Base-by-base conservation (phyloP, 2,329 filamentous ascomycete genomes). In the Ophiostoma ulmi region DNA sequence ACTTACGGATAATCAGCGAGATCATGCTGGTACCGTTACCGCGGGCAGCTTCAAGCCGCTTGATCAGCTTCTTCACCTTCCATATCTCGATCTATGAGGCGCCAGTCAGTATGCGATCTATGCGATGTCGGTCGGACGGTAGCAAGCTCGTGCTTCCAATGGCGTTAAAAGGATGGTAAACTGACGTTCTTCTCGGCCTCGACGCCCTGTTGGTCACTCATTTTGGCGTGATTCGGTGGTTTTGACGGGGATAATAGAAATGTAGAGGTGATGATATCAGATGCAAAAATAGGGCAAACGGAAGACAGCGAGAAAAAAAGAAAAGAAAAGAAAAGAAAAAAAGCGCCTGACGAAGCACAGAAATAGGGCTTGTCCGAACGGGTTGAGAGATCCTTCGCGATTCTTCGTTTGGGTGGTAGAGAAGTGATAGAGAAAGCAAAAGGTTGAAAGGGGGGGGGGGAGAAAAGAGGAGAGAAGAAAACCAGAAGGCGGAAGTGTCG, bases 11-110 rank as follows among this genome's bases (percentile, higher is more conserved):
- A 78, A 99, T 97, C 82, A 99, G 88, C 75, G 94, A 98, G 83
- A 99, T 99, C 95, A 99, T 99, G 85, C 91, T 94, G 75, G 95
- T 99, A 84, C 95, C 95, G 88, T 99, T 99, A 80, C 95, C 95
- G 80, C 96, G 88, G 76, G 96, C 96, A 74, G 93, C 91, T 83
- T 98, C 95, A 77, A 99, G 92, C 78, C 95, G 92, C 85, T 98
- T 99, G 84, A 99, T 97, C 79, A 99, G 86, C 87, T 99, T 99
- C 88, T 99, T 99, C 80, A 99, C 94, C 90, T 99, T 97, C 92
- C 91, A 94, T 84, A 90, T 90, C 83, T 90, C 88, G 78, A 90
- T 90, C 86, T 88, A 75, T 3, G 4, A 13, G 26, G 58, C 31
- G 35, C 13, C 39, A 36, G 67, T 68, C 67, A 68, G 75, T 65